Base-by-base conservation (phyloP, 306 rosid genomes). In the Morella rubra region DNA sequence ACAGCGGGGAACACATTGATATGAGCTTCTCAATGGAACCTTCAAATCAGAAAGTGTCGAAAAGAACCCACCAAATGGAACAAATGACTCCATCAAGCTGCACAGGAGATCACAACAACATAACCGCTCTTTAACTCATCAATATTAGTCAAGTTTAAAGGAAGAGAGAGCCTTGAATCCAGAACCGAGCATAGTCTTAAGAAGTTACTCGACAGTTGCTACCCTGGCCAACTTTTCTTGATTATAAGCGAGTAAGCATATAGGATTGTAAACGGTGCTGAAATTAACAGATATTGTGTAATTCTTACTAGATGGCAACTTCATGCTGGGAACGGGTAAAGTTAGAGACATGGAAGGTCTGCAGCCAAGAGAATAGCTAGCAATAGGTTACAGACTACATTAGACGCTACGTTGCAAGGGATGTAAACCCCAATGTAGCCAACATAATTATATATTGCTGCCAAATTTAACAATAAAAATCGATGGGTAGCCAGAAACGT, bases 61-160 rank as follows among this genome's bases (percentile, higher is more conserved):
- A 73, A 96, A 96, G 88, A 96, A 93, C 67, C 99, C 99, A 45
- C 97, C 98, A 65, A 96, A 85, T 32, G 99, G 99, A 70, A 96
- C 93, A 84, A 96, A 96, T 50, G 99, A 91, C 65, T 91, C 93
- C 98, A 92, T 89, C 79, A 96, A 88, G 88, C 99, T 96, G 99
- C 55, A 72, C 2, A 73, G 77, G 15, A 32, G 44, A 79, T 72
- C 73, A 84, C n/a, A 72, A 83, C 75, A 24, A 68, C 71, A 22
- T 81, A 32, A 32, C 37, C 70, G 60, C 73, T 37, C 55, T 76
- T 61, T 84, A 81, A 71, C 72, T 76, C 77, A 42, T 80, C 10
- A 42, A 8, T 27, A 52, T 47, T 18, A 70, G 22, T 69, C 72
- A 32, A 83, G 52, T 59, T 24, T 42, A 66, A 41, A 5, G 8